Conservation (phyloP, 768 basidiomycete genomes). For the Boletus bicolor region DNA sequence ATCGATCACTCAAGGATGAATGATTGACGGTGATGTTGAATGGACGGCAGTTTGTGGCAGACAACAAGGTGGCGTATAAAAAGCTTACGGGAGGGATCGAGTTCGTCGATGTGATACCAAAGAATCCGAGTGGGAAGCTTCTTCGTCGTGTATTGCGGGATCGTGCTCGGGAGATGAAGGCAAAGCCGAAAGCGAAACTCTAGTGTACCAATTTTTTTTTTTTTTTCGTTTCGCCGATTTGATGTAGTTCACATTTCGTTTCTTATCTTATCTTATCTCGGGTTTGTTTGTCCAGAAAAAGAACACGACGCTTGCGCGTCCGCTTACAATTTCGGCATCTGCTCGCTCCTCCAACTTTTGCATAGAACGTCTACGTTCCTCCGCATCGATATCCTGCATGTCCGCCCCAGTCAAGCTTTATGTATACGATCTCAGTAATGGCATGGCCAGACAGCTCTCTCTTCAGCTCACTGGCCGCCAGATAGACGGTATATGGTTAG, state of each 20-base stretch:
- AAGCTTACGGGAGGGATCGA: constrained; percentile 57
- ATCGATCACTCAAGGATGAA: not conserved
- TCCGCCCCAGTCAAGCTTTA: constrained; percentile 66
- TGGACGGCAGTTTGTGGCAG: constrained; percentile 45
- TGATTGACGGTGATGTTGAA: not conserved
- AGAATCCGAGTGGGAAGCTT: constrained; percentile 61
- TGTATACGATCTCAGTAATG: constrained; percentile 89
- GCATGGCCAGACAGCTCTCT: constrained; percentile 77
- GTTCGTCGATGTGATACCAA: constrained; percentile 53
- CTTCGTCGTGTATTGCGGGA: constrained; percentile 52
- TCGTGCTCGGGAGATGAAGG: constrained; percentile 36
- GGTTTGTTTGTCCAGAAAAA: not conserved
- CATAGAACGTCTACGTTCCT: not conserved
- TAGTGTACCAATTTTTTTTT: not conserved
- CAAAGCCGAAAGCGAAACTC: constrained; percentile 23
- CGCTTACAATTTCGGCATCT: constrained; percentile 1
- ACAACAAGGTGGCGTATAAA: constrained; percentile 57
- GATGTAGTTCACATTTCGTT: not conserved
- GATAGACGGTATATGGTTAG: constrained; percentile 91
- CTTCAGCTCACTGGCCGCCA: constrained; percentile 80
- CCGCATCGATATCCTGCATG: constrained; percentile 11
- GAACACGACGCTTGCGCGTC: constrained; percentile 17
- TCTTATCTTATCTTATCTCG: constrained; percentile 17
- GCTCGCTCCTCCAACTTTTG: not conserved
- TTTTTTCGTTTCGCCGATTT: not conserved